Base-by-base conservation (phyloP, 2,329 filamentous ascomycete genomes). In the Dendrostoma leiphaemia region DNA sequence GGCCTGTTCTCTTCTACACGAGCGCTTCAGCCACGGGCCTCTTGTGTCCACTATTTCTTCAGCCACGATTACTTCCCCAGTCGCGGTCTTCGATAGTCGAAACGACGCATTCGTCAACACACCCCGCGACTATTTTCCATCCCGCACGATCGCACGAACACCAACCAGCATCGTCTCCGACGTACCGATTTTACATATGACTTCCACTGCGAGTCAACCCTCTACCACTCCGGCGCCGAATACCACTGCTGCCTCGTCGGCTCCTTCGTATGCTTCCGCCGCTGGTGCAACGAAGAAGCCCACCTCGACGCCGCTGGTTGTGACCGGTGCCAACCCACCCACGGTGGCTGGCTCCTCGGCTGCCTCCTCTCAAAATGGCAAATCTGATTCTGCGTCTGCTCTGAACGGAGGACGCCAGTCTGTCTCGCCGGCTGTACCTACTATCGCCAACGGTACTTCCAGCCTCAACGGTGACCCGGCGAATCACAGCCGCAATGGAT, bases 401-500 rank as follows among this genome's bases (percentile, higher is more conserved):
- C 83, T 95, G 82, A 96, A 96, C 82, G 48, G 46, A 41, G 90
- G 90, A 81, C 89, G 88, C 75, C 78, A 80, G 62, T 78, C 85
- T 72, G 87, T 87, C 71, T 78, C 89, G 64, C 86, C 87, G 62
- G 77, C 78, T 69, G 75, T 77, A 61, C 80, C 85, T 61, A 76
- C 78, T 60, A 83, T 88, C 63, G 82, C 80, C 59, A 83, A 84
- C 71, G 81, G 82, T 71, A 83, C 78, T 66, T 73, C 78, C 67
- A 80, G 80, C 66, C 73, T 83, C 64, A 94, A 95, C 82, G 90
- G 90, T 62, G 75, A 76, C 62, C 72, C 79, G 51, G 78, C 78
- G 63, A 86, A 91, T 64, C 92, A 97, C 76, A 82, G 79, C 68
- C 85, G 91, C 69, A 96, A 96, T 75, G 85, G 86, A 61, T 96